These are phyloP conservation scores for Metschnikowia rubicola DNA, from an alignment of 805 yeast genomes.

Conservation along the genomic window DNA sequence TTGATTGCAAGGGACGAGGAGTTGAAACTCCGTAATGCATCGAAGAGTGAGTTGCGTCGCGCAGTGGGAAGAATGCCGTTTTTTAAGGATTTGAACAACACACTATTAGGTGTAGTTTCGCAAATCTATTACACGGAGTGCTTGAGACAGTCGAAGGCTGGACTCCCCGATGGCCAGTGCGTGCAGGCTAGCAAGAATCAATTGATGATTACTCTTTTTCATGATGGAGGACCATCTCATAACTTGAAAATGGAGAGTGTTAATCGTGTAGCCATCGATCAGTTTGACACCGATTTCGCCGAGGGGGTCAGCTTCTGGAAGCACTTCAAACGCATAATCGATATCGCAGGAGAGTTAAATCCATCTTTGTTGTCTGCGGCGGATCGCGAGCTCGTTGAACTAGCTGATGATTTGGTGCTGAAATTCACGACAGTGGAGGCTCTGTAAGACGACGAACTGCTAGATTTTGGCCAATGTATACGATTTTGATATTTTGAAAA, in stretches of 20 bases:
- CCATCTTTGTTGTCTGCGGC: conserved; percentile 23
- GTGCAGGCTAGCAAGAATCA: conserved; percentile 28
- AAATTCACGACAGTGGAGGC: background rate
- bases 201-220: conserved; percentile 35
- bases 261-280: conserved; percentile 34
- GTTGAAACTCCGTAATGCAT: conserved; percentile 43
- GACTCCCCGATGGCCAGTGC: conserved; percentile 25
- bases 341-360: conserved; percentile 27
- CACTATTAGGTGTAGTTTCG: conserved; percentile 58
- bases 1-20: conserved; percentile 43
- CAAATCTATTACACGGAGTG: conserved; percentile 50
- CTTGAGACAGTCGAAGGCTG: conserved; percentile 25
- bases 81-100: conserved; percentile 50
- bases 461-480: too few relatives aligned
- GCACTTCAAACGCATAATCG: conserved; percentile 27
- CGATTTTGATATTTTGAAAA: too few relatives aligned
- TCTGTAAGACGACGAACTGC: too few relatives aligned
- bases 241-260: conserved; percentile 42
- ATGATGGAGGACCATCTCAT: conserved; percentile 35
- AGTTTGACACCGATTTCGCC: conserved; percentile 29
- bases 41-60: conserved; percentile 54
- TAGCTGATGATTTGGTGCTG: conserved; percentile 23
- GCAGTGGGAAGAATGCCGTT: conserved; percentile 63
- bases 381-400: conserved; percentile 22
- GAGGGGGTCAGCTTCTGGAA: conserved; percentile 36